Conservation (phyloP, 768 basidiomycete species). For the Gelatoporia subvermispora region DNA sequence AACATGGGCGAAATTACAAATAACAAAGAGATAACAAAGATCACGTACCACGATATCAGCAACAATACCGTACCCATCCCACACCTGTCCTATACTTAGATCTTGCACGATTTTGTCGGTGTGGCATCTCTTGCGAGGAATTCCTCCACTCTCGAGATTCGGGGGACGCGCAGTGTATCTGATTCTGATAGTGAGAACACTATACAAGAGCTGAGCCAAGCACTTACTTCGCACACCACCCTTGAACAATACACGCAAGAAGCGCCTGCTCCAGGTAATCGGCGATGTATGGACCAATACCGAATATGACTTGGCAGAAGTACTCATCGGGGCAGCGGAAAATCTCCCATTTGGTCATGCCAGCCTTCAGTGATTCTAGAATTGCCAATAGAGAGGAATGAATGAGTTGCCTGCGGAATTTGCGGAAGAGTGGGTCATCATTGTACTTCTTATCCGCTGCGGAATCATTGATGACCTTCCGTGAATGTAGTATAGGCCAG, state of each 20-base stretch:
- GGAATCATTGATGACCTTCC: too few relatives aligned
- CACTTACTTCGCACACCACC: slow-evolving; percentile 18
- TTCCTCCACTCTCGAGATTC: too few relatives aligned
- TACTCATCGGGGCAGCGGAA: slow-evolving; percentile 20
- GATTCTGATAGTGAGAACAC: too few relatives aligned
- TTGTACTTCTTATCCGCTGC: too few relatives aligned
- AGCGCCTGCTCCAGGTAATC: too few relatives aligned
- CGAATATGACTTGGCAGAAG: slow-evolving; percentile 22
- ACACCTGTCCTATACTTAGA: background rate
- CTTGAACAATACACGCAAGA: slow-evolving; percentile 15
- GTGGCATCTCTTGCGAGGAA: background rate
- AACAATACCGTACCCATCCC: slow-evolving; percentile 7
- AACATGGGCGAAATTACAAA: too few relatives aligned
- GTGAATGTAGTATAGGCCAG: too few relatives aligned
- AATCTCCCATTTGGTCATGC: slow-evolving; percentile 13
- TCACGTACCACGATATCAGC: slow-evolving; percentile 3
- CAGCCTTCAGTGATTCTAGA: slow-evolving; percentile 1
- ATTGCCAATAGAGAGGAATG: slow-evolving; percentile 8
- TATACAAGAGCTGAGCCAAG: too few relatives aligned
- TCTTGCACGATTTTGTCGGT: background rate
- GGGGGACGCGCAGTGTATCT: too few relatives aligned
- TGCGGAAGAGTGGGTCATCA: background rate
- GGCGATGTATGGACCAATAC: slow-evolving; percentile 25
- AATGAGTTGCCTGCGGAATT: slow-evolving; percentile 11
- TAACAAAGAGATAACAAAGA: too few relatives aligned